Percentiles rank a stretch among this genome's conserved stretches.
Evolutionary conservation across 169 alveolate genomes (phyloP).

Genomic region (Babesia ovata): DNA sequence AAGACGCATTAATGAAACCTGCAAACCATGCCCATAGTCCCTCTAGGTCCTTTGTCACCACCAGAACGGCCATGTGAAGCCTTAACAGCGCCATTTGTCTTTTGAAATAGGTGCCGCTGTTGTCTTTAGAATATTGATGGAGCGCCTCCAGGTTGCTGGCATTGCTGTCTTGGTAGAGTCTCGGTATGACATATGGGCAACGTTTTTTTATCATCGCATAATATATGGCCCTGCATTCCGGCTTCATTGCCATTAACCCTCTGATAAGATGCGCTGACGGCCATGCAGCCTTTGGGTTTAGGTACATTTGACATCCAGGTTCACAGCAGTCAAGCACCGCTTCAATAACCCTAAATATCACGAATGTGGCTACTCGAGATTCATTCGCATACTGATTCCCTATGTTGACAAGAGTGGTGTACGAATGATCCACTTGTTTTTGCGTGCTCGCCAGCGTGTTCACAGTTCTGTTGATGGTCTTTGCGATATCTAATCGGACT

Average conservation of each 20-base stretch:
- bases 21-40: slow-evolving; percentile 58
- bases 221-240: slow-evolving; percentile 13
- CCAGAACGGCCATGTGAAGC: slow-evolving; percentile 54
- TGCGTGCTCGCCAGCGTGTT: slow-evolving; percentile 58
- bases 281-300: slow-evolving; percentile 66
- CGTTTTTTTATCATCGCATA: background rate
- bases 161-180: slow-evolving; percentile 32
- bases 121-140: slow-evolving; percentile 15
- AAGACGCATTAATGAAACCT: slow-evolving; percentile 45
- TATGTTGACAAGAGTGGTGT: slow-evolving; percentile 15
- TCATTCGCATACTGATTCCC: slow-evolving; percentile 14
- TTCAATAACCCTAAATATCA: slow-evolving; percentile 46
- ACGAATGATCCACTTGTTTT: slow-evolving; percentile 44
- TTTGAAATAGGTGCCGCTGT: slow-evolving; percentile 13
- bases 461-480: slow-evolving; percentile 30
- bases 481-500: slow-evolving; percentile 33
- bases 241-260: slow-evolving; percentile 3
- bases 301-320: slow-evolving; percentile 64
- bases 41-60: slow-evolving; percentile 30
- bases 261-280: slow-evolving; percentile 59
- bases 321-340: slow-evolving; percentile 56
- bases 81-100: slow-evolving; percentile 22
- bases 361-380: slow-evolving; percentile 5
- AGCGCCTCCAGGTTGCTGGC: slow-evolving; percentile 12
- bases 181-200: slow-evolving; percentile 29